Evolutionary conservation across 257 asterid species (phyloP).

Genomic region (Mitragyna speciosa): DNA sequence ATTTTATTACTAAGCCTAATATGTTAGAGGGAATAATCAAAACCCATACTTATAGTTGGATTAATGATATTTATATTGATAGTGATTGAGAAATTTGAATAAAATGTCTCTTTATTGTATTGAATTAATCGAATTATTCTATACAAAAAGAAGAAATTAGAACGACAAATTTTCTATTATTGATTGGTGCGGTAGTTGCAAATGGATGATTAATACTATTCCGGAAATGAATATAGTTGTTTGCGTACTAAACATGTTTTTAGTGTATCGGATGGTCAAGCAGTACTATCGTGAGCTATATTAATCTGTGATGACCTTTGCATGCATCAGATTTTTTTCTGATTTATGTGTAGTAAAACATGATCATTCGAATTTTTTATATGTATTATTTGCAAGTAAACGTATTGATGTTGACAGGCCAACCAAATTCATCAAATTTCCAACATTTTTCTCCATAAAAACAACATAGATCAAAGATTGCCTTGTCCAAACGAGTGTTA

Average conservation of each 20-base stretch:
- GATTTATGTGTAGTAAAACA: not conserved
- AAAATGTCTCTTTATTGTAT: no score
- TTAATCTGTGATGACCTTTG: not conserved
- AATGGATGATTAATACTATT: not conserved
- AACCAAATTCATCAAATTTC: not conserved
- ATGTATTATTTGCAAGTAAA: no score
- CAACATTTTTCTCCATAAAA: no score
- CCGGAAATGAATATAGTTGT: not conserved
- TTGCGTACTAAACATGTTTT: not conserved
- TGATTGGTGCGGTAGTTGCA: not conserved
- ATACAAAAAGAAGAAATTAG: not conserved
- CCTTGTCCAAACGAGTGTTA: no score
- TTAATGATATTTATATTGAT: no score
- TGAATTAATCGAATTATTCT: not conserved
- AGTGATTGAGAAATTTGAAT: no score
- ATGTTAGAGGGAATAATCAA: no score
- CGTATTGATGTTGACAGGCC: not conserved
- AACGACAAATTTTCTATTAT: not conserved
- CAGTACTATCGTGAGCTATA: not conserved
- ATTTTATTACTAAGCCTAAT: no score
- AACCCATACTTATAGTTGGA: no score
- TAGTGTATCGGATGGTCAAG: not conserved
- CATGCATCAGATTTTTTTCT: not conserved
- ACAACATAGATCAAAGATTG: not conserved
- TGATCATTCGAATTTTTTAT: no score